phyloP scores from a whole-genome alignment of 1,284 basidiomycete genomes.

The Trichosporon faecale region DNA sequence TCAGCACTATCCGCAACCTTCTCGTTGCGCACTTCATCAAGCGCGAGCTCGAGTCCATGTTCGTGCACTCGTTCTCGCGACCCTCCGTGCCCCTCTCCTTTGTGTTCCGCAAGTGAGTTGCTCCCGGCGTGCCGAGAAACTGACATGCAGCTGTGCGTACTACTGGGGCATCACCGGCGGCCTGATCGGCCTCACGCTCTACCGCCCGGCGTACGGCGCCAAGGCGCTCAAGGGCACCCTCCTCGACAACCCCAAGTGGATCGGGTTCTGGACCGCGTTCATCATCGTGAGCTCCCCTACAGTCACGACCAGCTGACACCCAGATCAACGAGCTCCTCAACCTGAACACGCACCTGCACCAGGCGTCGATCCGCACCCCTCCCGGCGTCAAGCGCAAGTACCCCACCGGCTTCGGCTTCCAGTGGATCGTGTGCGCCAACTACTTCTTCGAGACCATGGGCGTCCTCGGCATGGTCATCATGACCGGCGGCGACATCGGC shows the following conservation, averaged over 20 bases:
- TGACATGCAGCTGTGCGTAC: conserved; percentile 66
- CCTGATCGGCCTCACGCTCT: conserved; percentile 72
- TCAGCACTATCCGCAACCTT: conserved; percentile 72
- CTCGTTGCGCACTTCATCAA: conserved; percentile 86
- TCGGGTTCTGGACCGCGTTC: conserved; percentile 64
- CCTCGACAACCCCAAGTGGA: conserved; percentile 65
- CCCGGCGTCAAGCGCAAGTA: conserved; percentile 77
- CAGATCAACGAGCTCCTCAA: conserved; percentile 88
- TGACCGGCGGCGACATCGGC: conserved; percentile 71
- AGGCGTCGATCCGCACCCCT: conserved; percentile 76
- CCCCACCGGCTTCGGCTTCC: conserved; percentile 76
- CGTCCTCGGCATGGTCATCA: conserved; percentile 69
- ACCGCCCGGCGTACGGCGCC: conserved; percentile 65
- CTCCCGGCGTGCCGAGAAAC: not conserved
- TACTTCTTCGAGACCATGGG: conserved; percentile 87
- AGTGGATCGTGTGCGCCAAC: conserved; percentile 82
- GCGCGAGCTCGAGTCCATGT: conserved; percentile 88
- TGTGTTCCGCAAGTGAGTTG: conserved; percentile 81
- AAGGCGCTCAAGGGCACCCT: conserved; percentile 65
- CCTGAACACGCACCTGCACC: conserved; percentile 73
- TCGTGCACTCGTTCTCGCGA: conserved; percentile 92
- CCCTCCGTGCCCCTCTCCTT: conserved; percentile 87
- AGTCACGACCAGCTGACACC: not conserved
- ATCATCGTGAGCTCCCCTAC: conserved; percentile 66
- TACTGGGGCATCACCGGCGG: conserved; percentile 83